Conservation (phyloP, 257 asterid species). For the Hygrophila difformis region DNA sequence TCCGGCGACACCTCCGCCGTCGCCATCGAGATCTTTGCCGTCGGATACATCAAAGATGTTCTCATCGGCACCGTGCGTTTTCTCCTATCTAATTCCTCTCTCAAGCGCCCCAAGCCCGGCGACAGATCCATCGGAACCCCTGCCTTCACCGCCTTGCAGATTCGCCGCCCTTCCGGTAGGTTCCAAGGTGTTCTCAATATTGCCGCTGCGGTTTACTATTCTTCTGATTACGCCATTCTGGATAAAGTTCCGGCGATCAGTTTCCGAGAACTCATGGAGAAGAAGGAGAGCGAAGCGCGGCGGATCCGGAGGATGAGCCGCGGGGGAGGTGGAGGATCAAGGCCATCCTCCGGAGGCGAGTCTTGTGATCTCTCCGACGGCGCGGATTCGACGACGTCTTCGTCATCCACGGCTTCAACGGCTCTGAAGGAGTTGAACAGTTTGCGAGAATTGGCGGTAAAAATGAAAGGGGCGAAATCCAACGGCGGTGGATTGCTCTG, state of each 20-base stretch:
- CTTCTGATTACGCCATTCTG: constrained; percentile 42
- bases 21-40: constrained; percentile 66
- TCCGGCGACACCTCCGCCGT: constrained; percentile 81
- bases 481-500: constrained; percentile 57
- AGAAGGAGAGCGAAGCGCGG: constrained; percentile 33
- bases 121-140: constrained; percentile 31
- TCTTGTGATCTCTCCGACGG: constrained; percentile 68
- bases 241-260: constrained; percentile 52
- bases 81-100: constrained; percentile 56
- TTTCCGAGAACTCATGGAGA: constrained; percentile 50
- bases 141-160: constrained; percentile 67
- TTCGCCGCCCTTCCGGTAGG: constrained; percentile 77
- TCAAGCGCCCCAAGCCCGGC: constrained; percentile 6
- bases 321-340: constrained; percentile 53
- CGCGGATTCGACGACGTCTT: constrained; percentile 56
- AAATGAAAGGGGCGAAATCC: constrained; percentile 31
- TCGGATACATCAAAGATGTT: constrained; percentile 49
- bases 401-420: constrained; percentile 49
- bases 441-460: constrained; percentile 46
- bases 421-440: constrained; percentile 67
- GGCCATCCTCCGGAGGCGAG: constrained; percentile 49
- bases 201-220: constrained; percentile 47
- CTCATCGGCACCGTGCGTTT: constrained; percentile 74
- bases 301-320: constrained; percentile 47
- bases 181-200: constrained; percentile 79